Conservation (phyloP, 2,329 filamentous ascomycete genomes). For the Paecilomyces sp. region DNA sequence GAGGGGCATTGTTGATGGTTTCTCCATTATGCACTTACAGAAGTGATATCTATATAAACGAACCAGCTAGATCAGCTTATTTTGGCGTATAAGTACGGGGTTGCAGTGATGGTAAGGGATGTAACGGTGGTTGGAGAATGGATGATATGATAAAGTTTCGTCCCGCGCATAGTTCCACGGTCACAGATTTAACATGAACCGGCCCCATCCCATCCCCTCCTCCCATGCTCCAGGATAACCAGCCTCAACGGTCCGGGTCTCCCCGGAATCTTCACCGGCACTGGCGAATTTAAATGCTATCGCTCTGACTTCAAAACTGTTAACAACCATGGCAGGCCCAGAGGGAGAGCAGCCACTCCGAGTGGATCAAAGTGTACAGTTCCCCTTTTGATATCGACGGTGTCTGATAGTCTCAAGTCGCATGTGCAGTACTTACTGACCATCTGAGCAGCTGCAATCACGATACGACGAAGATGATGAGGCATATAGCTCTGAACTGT, state of each 20-base stretch:
- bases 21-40: neutral
- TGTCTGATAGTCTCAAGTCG: neutral
- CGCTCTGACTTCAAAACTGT: neutral
- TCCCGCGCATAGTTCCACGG: neutral
- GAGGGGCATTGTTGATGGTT: neutral
- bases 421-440: neutral
- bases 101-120: neutral
- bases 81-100: neutral
- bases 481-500: conserved; percentile 2
- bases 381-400: neutral
- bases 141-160: neutral
- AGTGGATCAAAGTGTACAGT: neutral
- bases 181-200: neutral
- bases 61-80: neutral
- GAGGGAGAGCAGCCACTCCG: neutral
- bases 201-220: neutral
- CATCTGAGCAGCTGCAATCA: neutral
- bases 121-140: neutral
- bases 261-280: neutral
- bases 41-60: neutral
- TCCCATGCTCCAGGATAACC: neutral
- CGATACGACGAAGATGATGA: conserved; percentile 1
- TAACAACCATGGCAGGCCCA: neutral
- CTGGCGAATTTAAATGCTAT: neutral
- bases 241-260: neutral